Base-by-base conservation (phyloP, 208 protist genomes). In the Willaertia magna region DNA sequence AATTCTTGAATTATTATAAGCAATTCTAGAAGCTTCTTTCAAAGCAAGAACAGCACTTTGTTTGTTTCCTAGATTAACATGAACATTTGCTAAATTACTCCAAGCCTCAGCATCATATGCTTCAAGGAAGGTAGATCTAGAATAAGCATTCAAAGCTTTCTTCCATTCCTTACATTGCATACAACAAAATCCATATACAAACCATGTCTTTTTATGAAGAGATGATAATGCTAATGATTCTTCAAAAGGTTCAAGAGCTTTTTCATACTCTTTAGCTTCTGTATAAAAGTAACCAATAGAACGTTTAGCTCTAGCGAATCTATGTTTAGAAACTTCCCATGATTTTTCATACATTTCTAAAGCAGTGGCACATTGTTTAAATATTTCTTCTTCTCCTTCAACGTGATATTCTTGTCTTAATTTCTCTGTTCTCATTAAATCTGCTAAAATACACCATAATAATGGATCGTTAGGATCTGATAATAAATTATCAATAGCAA, bases 151-250 rank as follows among this genome's bases (percentile, higher is more conserved):
- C 16, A 91, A 88, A 81, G 94, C 92, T 74, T 93, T 92, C 16
- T 91, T 84, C 89, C 92, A 93, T 40, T 92, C 86, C 85, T 93
- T 81, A 81, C 93, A 86, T 47, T 91, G 89, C 87, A 96, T 91
- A 18, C 92, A 89, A 6, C 93, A 92, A 86, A 93, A 96, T 42
- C 94, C 95, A 2, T 96, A 90, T 0, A 93, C 89, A 85, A 97
- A 97, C 94, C 95, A 97, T 89, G 96, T 92, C 3, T 91, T 93
- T 40, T 93, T 94, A 88, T 95, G 96, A 2, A 96, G 88, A 16
- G 93, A 93, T 89, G 95, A 96, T 51, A 97, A 87, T 34, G 86
- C 81, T 20, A 96, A 91, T 0, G 93, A 93, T 44, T 91, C 88
- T 88, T 96, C 94, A 88, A 97, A 97, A 88, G 93, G 95, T 81